Percentiles rank a stretch among this genome's conserved stretches.
Conservation (phyloP, 768 basidiomycete species). For the Termitomyces sp. region DNA sequence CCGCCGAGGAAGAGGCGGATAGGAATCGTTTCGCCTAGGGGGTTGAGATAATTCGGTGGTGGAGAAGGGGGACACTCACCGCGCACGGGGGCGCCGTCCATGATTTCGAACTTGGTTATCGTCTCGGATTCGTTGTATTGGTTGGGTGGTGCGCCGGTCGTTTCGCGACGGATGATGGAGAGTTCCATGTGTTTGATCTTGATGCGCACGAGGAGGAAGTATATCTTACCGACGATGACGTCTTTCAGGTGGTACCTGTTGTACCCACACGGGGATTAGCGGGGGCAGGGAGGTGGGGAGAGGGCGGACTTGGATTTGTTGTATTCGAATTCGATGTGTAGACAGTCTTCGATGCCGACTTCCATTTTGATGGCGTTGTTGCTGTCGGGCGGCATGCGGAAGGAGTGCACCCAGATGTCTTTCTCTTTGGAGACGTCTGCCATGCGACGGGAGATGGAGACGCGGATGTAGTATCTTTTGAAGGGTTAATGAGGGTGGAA, state of each 20-base stretch:
- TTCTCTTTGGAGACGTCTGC: constrained; percentile 91
- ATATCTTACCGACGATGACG: constrained; percentile 99
- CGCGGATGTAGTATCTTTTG: constrained; percentile 78
- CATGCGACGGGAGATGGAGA: constrained; percentile 86
- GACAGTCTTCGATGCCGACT: constrained; percentile 97
- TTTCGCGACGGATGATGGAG: constrained; percentile 95
- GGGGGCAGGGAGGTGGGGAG: neutral
- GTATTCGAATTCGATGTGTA: constrained; percentile 99
- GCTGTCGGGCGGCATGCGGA: constrained; percentile 96
- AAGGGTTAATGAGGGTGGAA: neutral
- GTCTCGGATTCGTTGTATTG: constrained; percentile 99
- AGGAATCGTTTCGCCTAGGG: constrained; percentile 90
- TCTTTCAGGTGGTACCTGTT: constrained; percentile 95
- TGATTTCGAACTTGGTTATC: constrained; percentile 99
- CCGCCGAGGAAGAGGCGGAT: constrained; percentile 97
- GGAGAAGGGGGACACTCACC: constrained; percentile 37
- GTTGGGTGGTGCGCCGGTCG: constrained; percentile 96
- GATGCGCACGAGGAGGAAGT: constrained; percentile 96
- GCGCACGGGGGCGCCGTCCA: constrained; percentile 98
- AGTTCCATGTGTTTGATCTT: constrained; percentile 99
- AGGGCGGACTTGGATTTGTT: constrained; percentile 92
- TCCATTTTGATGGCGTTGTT: constrained; percentile 99
- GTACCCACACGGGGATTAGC: neutral
- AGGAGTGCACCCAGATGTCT: constrained; percentile 97
- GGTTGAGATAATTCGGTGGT: neutral